phyloP scores from a whole-genome alignment of 1,284 basidiomycete genomes.

The Ceratobasidium sp. region DNA sequence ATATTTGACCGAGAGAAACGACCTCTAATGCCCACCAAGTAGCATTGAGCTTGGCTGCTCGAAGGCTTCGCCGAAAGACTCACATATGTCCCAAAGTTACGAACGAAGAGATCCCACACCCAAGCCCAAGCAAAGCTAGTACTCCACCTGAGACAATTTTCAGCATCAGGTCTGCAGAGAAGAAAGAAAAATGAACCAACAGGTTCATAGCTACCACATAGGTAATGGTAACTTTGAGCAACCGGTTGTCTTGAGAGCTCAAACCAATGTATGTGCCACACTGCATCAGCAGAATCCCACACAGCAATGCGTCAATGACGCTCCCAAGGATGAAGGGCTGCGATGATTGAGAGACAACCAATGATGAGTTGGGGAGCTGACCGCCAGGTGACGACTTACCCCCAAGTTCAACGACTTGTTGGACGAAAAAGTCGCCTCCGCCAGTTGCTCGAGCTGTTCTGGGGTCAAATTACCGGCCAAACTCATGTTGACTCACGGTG shows the following conservation, averaged over 20 bases:
- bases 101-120: slow-evolving; percentile 24
- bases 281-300: slow-evolving; percentile 10
- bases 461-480: not conserved
- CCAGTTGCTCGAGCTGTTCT: slow-evolving; percentile 2
- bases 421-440: not conserved
- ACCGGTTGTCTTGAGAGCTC: not conserved
- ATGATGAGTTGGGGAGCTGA: not conserved
- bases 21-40: not conserved
- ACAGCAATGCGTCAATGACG: slow-evolving; percentile 4
- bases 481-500: no score
- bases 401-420: not conserved
- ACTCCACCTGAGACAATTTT: slow-evolving; percentile 1
- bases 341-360: not conserved
- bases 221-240: not conserved
- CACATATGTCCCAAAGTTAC: slow-evolving; percentile 29
- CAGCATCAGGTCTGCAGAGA: not conserved
- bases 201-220: slow-evolving; percentile 16
- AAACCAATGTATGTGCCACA: slow-evolving; percentile 17
- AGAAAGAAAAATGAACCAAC: not conserved
- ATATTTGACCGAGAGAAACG: slow-evolving; percentile 27
- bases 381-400: not conserved
- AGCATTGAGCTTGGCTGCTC: not conserved
- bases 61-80: not conserved
- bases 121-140: slow-evolving; percentile 22
- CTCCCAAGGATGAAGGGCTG: slow-evolving; percentile 17